These are phyloP conservation scores for Secale cereale DNA, from an alignment of 176 grass and related monocot genomes.

Conservation along the genomic window DNA sequence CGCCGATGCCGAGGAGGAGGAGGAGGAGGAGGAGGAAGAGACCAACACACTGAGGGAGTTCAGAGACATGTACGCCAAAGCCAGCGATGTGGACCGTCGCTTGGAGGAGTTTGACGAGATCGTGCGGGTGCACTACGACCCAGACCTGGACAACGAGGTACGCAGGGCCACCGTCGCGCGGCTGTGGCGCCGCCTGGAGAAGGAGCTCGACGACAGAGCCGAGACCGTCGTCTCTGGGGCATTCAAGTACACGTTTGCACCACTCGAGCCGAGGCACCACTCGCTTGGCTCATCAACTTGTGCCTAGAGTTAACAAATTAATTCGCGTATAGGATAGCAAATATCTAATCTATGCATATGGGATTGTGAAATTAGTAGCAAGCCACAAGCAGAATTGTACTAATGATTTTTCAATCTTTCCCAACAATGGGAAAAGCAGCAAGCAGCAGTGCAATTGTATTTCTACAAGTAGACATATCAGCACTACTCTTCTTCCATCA, in stretches of 20 bases:
- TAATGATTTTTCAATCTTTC: too few relatives aligned
- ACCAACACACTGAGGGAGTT: too few relatives aligned
- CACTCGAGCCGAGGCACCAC: too few relatives aligned
- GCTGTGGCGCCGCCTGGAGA: background rate
- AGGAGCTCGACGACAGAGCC: background rate
- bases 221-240: background rate
- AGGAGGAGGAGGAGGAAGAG: too few relatives aligned
- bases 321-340: background rate
- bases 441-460: too few relatives aligned
- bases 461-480: too few relatives aligned
- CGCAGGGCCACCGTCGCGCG: background rate
- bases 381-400: background rate
- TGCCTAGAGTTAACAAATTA: too few relatives aligned
- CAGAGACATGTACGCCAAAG: background rate
- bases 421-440: too few relatives aligned
- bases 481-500: background rate
- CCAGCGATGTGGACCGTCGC: background rate
- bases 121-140: background rate
- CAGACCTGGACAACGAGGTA: background rate
- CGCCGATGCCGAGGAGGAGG: too few relatives aligned
- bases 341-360: background rate
- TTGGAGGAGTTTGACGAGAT: background rate
- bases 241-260: too few relatives aligned
- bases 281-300: too few relatives aligned
- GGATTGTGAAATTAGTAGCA: background rate